Evolutionary conservation across 2,329 filamentous ascomycete species (phyloP).

Genomic region (Didymella arachidicola): DNA sequence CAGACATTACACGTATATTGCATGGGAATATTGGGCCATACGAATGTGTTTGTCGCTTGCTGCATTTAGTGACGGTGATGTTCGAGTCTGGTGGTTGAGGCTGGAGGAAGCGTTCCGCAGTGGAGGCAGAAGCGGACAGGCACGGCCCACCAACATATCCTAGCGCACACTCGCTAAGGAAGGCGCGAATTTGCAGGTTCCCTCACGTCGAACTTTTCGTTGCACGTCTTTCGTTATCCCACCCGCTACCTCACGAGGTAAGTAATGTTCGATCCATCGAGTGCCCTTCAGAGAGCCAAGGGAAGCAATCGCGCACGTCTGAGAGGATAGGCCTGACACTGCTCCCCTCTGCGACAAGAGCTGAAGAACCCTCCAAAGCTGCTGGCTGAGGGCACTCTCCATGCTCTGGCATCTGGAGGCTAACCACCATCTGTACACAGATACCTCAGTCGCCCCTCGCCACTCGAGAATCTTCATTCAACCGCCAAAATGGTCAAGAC

Average conservation of each 20-base stretch:
- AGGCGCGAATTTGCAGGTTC: slow-evolving; percentile 26
- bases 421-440: slow-evolving; percentile 60
- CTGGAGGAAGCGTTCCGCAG: neutral
- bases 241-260: slow-evolving; percentile 48
- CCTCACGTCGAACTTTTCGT: slow-evolving; percentile 36
- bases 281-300: slow-evolving; percentile 62
- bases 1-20: neutral
- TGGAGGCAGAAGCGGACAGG: neutral
- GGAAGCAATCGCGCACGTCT: slow-evolving; percentile 53
- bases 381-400: slow-evolving; percentile 69
- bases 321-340: slow-evolving; percentile 53
- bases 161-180: slow-evolving; percentile 26
- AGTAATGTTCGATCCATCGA: slow-evolving; percentile 42
- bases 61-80: slow-evolving; percentile 1
- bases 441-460: slow-evolving; percentile 67
- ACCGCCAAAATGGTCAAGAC: slow-evolving; percentile 97
- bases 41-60: neutral
- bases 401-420: slow-evolving; percentile 71
- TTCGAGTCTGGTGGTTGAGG: slow-evolving; percentile 8
- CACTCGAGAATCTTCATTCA: slow-evolving; percentile 81
- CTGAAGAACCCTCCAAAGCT: slow-evolving; percentile 70
- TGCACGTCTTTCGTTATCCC: slow-evolving; percentile 33
- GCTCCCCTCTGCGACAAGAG: slow-evolving; percentile 62
- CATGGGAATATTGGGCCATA: neutral
- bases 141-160: slow-evolving; percentile 17